Evolutionary conservation across 2,329 filamentous ascomycete species (phyloP), one percentile per base, ranked within the genome.

Genomic region (Apiospora kogelbergensis): DNA sequence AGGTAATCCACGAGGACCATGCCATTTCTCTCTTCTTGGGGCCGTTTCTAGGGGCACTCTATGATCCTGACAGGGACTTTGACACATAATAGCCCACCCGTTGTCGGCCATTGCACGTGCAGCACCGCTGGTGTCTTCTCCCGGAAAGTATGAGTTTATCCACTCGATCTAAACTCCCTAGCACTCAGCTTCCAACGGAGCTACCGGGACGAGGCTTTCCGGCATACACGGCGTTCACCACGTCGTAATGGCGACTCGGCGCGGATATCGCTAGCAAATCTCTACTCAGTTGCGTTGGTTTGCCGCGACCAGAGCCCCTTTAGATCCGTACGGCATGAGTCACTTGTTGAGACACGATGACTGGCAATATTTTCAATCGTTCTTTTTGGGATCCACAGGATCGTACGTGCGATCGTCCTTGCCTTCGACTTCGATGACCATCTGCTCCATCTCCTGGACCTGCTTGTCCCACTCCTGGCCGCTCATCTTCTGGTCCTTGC

Each of bases 401-500:
- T 79, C 77, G 73, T 88, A 88, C 7, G 79, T 81, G 57, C 86
- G 83, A 72, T 86, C 85, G 69, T 88, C 86, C n/a, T 73, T 72
- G 64, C 85, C 86, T 76, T 88, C 86, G 53, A 97, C 93, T 76
- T 93, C 88, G 79, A 90, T 86, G 69, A 94, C 89, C 72, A 94
- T 90, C 75, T 84, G 84, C 80, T 96, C 93, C 84, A 94, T 93
- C 78, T 92, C 91, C 78, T 88, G 85, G 70, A 86, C 85, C 83
- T 97, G 94, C 77, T 89, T 88, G 77, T 91, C 87, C 93, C 94
- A 97, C 79, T 94, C 91, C 70, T 85, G 86, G 76, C 92, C 83
- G 72, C 88, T 92, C 92, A 96, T 95, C 86, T 97, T 97, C 75
- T 89, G 89, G 79, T 96, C 92, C 78, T 91, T 91, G 75, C 90